Base-by-base conservation (phyloP, 495 filamentous ascomycete species). In the Penicillium canescens region DNA sequence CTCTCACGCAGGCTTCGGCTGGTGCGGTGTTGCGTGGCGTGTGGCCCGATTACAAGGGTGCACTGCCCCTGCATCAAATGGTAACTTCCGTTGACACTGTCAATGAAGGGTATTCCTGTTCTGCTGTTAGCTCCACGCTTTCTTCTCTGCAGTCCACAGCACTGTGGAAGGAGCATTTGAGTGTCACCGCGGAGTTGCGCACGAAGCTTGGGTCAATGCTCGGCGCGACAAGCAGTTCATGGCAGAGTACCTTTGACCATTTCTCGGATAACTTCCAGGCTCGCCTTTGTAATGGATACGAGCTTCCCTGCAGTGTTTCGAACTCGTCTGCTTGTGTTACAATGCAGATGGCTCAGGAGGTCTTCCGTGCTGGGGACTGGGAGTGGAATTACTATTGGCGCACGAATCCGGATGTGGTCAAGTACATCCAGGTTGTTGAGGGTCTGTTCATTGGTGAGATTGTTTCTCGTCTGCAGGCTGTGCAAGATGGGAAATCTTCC, bases 321-420 rank as follows among this genome's bases (percentile, higher is more conserved):
- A 64, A 75, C 39, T 55, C 57, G 0, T 65, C 62, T 0, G 48
- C 56, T 14, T 77, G 74, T 45, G 74, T 68, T 14, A 74, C 61
- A 0, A 46, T 24, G 26, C 46, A 61, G 4, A 70, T 73, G 56
- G 71, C 68, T 0, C 46, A 75, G 2, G 67, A 72, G 51, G 71
- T 69, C 20, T 77, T 77, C 58, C 72, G 74, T 36, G 74, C 71
- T 13, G 74, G 74, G 11, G 74, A 77, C 41, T 77, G 74, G 74
- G 67, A 72, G 45, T 77, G 72, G 69, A 75, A 77, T 41, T 77
- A 74, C 59, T 77, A 69, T 57, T 77, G 71, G 70, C 68, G 74
- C 11, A 46, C 59, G 12, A 75, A 71, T 39, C 57, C 59, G 8
- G 59, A 75, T 44, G 72, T 62, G 12, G 61, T 47, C 9, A 63